Percentiles rank a stretch among this genome's conserved stretches.
phyloP scores from a whole-genome alignment of 164 flowering plant species.

The Chimonanthus praecox region DNA sequence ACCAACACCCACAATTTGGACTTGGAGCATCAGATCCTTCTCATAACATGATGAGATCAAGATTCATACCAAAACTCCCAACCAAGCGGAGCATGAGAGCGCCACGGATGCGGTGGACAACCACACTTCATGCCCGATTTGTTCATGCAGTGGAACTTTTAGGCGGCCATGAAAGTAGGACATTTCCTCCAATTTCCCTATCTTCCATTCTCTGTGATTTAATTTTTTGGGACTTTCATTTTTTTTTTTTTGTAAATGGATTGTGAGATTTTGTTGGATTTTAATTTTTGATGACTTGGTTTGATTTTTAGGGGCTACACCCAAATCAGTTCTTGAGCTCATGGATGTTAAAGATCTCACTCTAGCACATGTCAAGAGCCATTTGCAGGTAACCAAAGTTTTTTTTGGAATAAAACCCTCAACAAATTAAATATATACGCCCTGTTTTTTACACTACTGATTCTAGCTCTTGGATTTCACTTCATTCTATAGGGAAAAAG shows the following conservation, averaged over 20 bases:
- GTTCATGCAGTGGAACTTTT: constrained; percentile 75
- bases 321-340: constrained; percentile 77
- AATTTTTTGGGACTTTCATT: not conserved
- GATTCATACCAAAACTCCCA: constrained; percentile 44
- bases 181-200: not conserved
- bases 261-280: not conserved
- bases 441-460: not conserved
- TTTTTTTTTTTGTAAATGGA: not conserved
- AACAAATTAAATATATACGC: not conserved
- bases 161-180: constrained; percentile 78
- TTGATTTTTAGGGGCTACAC: constrained; percentile 55
- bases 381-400: constrained; percentile 48
- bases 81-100: constrained; percentile 62
- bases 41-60: constrained; percentile 43
- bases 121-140: constrained; percentile 61
- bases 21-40: constrained; percentile 22
- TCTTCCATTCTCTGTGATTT: not conserved
- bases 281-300: not conserved
- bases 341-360: constrained; percentile 82
- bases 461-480: not conserved
- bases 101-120: constrained; percentile 75
- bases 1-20: constrained; percentile 29
- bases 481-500: not conserved
- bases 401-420: not conserved
- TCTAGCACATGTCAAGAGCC: constrained; percentile 75